Percentiles rank a stretch among this genome's conserved stretches.
These are phyloP conservation scores for Omphalea diandra DNA, from an alignment of 441 rosid genomes.

Conservation along the genomic window DNA sequence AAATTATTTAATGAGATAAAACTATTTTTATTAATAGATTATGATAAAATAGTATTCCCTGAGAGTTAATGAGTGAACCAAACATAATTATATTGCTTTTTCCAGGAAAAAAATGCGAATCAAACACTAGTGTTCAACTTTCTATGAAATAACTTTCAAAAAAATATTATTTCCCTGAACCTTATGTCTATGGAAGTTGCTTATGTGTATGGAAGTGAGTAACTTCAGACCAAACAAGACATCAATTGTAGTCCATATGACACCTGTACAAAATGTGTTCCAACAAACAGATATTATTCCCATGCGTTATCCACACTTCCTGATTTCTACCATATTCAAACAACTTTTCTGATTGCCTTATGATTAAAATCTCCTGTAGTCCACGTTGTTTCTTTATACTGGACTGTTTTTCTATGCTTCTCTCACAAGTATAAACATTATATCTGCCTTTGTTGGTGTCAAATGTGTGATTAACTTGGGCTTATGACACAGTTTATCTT, in stretches of 20 bases:
- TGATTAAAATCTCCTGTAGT: neutral
- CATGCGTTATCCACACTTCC: neutral
- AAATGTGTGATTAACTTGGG: conserved; percentile 4
- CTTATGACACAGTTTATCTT: conserved; percentile 5
- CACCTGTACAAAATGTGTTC: neutral
- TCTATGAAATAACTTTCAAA: no score
- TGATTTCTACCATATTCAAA: neutral
- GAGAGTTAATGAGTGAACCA: no score
- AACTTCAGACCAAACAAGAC: no score
- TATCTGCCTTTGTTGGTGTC: neutral
- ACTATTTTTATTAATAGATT: no score
- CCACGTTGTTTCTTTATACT: neutral
- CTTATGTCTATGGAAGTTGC: no score
- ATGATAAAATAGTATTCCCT: no score
- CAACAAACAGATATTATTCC: neutral
- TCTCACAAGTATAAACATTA: neutral
- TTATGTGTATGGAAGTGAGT: no score
- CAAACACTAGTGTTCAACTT: no score
- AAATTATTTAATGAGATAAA: no score
- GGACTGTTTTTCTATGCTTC: neutral
- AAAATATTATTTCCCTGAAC: no score
- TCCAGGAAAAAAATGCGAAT: no score
- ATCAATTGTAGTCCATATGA: neutral
- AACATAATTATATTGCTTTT: no score
- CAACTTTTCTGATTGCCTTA: neutral